Percentiles rank a stretch among this genome's conserved stretches.
Conservation (phyloP, 768 basidiomycete species). For the Rubroboletus pulcherrimus region DNA sequence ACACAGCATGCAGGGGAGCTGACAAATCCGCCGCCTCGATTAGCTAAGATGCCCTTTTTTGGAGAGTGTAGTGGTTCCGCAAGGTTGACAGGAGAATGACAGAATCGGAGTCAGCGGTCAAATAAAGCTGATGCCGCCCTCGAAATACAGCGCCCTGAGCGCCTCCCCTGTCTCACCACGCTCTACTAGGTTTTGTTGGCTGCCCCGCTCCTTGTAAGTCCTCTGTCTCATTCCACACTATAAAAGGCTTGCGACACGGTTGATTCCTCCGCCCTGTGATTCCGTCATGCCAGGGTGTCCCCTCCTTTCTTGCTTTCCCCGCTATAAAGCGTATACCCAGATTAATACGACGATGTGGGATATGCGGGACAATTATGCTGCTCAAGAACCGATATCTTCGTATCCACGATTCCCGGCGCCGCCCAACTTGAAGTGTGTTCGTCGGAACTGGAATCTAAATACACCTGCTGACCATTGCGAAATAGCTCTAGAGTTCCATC, state of each 20-base stretch:
- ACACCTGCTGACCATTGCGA: not conserved
- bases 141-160: slow-evolving; percentile 19
- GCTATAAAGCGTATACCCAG: slow-evolving; percentile 33
- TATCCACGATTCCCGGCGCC: slow-evolving; percentile 12
- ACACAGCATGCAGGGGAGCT: not conserved
- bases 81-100: slow-evolving; percentile 2
- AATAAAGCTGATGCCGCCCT: slow-evolving; percentile 26
- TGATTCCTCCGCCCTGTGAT: slow-evolving; percentile 4
- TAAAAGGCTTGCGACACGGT: slow-evolving; percentile 19
- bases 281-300: slow-evolving; percentile 31
- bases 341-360: slow-evolving; percentile 32
- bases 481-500: slow-evolving; percentile 11
- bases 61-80: slow-evolving; percentile 11
- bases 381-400: slow-evolving; percentile 14
- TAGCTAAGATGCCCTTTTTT: slow-evolving; percentile 19
- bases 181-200: slow-evolving; percentile 28
- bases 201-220: slow-evolving; percentile 19
- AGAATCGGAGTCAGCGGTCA: slow-evolving; percentile 20
- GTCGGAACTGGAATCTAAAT: not conserved
- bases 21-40: slow-evolving; percentile 5
- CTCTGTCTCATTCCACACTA: slow-evolving; percentile 13
- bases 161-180: slow-evolving; percentile 13
- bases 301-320: slow-evolving; percentile 29
- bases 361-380: slow-evolving; percentile 12
- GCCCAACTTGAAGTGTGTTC: slow-evolving; percentile 21